A percentile compares a stretch with the other conserved stretches of the same genome.
Evolutionary conservation across 1,284 basidiomycete species (phyloP).

Genomic region (Sutorius eximius): DNA sequence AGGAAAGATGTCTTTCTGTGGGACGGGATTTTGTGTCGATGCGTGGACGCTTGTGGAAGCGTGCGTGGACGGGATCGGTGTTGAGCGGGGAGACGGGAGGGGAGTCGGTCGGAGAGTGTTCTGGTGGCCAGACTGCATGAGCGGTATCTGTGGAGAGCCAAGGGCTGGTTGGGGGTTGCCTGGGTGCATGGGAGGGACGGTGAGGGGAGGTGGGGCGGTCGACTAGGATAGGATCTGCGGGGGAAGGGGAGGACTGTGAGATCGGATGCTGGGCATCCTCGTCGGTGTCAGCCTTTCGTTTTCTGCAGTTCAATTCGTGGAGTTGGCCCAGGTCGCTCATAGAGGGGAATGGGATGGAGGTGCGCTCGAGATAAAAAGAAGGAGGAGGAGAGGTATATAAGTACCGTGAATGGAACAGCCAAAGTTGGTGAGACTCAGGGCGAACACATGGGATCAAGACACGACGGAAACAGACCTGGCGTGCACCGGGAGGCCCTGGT

Average conservation of each 20-base stretch:
- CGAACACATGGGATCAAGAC: slow-evolving; percentile 31
- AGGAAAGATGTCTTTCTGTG: slow-evolving; percentile 16
- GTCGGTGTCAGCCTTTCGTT: slow-evolving; percentile 35
- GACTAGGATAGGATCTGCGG: slow-evolving; percentile 26
- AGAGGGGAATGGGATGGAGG: slow-evolving; percentile 1
- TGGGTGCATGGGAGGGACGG: slow-evolving; percentile 22
- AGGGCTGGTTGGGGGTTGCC: slow-evolving; percentile 32
- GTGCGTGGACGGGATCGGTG: slow-evolving; percentile 16
- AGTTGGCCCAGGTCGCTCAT: slow-evolving; percentile 34
- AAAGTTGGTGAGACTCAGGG: slow-evolving; percentile 31
- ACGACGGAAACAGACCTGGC: slow-evolving; percentile 32
- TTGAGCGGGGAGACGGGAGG: slow-evolving; percentile 33
- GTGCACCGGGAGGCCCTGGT: slow-evolving; percentile 26
- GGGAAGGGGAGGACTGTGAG: slow-evolving; percentile 8
- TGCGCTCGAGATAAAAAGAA: slow-evolving; percentile 21
- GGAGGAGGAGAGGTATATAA: slow-evolving; percentile 28
- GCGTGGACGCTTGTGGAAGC: slow-evolving; percentile 33
- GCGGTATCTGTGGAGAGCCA: slow-evolving; percentile 34
- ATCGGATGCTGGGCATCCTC: slow-evolving; percentile 27
- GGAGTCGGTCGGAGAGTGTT: slow-evolving; percentile 28
- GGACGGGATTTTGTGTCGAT: slow-evolving; percentile 27
- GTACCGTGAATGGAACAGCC: slow-evolving; percentile 12
- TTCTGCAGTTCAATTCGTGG: slow-evolving; percentile 34
- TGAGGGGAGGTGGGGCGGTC: slow-evolving; percentile 18
- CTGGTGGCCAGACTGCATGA: slow-evolving; percentile 31